A percentile compares a stretch with the other conserved stretches of the same genome.
These are phyloP conservation scores for Zymoseptoria crescenta DNA, from an alignment of 2,329 filamentous ascomycete species.

Conservation along the genomic window DNA sequence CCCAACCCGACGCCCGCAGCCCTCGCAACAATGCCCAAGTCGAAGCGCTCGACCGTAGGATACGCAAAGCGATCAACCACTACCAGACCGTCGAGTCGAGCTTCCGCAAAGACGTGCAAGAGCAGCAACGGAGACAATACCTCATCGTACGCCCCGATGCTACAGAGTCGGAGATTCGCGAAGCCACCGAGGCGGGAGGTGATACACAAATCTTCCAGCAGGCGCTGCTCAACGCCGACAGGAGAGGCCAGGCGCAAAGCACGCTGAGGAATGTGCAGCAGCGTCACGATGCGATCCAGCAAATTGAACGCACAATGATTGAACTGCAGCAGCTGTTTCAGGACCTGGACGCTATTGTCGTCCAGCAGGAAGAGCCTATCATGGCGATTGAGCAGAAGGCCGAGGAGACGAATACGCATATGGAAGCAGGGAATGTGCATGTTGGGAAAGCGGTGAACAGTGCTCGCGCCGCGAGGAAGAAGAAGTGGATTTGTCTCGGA, in stretches of 20 bases:
- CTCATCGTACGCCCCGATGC: conserved; percentile 69
- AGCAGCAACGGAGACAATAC: conserved; percentile 83
- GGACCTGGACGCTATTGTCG: conserved; percentile 76
- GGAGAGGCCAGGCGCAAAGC: conserved; percentile 70
- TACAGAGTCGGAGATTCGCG: conserved; percentile 64
- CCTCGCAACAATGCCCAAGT: conserved; percentile 73
- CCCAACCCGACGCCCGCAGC: conserved; percentile 62
- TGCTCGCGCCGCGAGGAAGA: conserved; percentile 70
- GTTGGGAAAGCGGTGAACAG: conserved; percentile 75
- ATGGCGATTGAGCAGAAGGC: conserved; percentile 77
- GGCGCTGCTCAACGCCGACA: conserved; percentile 72
- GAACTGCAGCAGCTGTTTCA: conserved; percentile 83
- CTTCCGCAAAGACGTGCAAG: conserved; percentile 71
- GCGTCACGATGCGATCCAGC: conserved; percentile 78
- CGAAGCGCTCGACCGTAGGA: conserved; percentile 66
- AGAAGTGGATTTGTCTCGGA: conserved; percentile 94
- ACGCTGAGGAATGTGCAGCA: conserved; percentile 73
- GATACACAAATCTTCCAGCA: conserved; percentile 80
- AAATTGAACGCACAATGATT: conserved; percentile 85
- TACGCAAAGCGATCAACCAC: conserved; percentile 71
- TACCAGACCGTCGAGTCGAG: conserved; percentile 75
- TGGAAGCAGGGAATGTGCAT: conserved; percentile 77
- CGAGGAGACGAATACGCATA: conserved; percentile 75
- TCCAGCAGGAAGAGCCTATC: conserved; percentile 77
- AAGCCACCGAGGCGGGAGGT: conserved; percentile 64